Conservation (phyloP, 1,139 yeast species). For the Kodamaea sp. region DNA sequence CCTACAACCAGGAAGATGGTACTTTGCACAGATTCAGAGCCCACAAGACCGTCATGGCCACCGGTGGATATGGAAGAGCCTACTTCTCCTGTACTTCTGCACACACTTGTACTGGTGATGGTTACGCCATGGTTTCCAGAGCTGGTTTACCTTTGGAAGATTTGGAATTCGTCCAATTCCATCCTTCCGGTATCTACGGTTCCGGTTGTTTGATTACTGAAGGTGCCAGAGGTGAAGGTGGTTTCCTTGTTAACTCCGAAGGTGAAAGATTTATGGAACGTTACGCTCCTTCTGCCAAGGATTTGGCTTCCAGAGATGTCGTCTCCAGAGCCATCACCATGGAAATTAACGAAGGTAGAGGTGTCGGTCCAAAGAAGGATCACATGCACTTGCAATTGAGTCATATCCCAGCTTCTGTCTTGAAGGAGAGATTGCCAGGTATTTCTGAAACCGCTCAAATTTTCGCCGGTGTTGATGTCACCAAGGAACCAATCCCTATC, state of each 20-base stretch:
- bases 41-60: constrained; percentile 93
- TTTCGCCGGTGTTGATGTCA: constrained; percentile 98
- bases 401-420: constrained; percentile 88
- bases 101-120: constrained; percentile 99
- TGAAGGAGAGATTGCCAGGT: constrained; percentile 97
- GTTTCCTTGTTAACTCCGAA: constrained; percentile 90
- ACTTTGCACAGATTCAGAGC: constrained; percentile 97
- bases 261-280: constrained; percentile 99
- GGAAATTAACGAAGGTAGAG: constrained; percentile 99
- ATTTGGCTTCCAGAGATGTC: constrained; percentile 97
- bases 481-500: constrained; percentile 98
- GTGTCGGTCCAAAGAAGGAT: constrained; percentile 96
- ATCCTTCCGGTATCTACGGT: constrained; percentile 98
- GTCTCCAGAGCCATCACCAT: constrained; percentile 97
- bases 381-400: constrained; percentile 94
- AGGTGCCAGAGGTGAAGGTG: constrained; percentile 99
- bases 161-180: constrained; percentile 97
- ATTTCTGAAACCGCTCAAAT: constrained; percentile 98
- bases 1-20: constrained; percentile 98
- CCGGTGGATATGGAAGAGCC: constrained; percentile 99
- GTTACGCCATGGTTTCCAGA: constrained; percentile 96
- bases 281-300: constrained; percentile 98
- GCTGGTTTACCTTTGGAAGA: constrained; percentile 98
- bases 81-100: constrained; percentile 99
- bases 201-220: constrained; percentile 98